Conservation (phyloP, 768 basidiomycete species). For the Daedaleopsis nitida region DNA sequence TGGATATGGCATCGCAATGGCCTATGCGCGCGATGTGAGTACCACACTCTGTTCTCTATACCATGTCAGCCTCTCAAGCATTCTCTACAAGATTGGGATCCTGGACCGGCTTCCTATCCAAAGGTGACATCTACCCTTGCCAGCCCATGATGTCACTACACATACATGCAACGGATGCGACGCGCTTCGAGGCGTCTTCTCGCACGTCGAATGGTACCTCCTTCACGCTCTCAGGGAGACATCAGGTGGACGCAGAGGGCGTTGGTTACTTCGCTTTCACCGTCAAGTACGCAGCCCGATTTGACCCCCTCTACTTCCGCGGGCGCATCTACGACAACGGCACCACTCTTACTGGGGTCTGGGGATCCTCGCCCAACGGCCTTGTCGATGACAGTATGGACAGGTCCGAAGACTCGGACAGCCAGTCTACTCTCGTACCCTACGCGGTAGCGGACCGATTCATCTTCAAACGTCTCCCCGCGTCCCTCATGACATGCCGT, state of each 20-base stretch:
- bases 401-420: neutral
- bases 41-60: neutral
- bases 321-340: conserved; percentile 12
- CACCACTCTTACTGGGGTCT: conserved; percentile 1
- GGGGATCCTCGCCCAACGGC: neutral
- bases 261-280: conserved; percentile 16
- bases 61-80: neutral
- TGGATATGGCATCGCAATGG: neutral
- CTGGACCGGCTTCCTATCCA: conserved; percentile 21
- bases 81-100: conserved; percentile 5
- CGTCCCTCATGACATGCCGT: conserved; percentile 26
- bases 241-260: conserved; percentile 16
- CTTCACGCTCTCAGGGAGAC: conserved; percentile 19
- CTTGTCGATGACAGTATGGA: neutral
- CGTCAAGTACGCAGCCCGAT: conserved; percentile 8
- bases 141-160: conserved; percentile 17
- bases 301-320: conserved; percentile 10
- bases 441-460: conserved; percentile 13
- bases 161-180: conserved; percentile 10
- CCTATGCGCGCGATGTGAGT: conserved; percentile 18
- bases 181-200: conserved; percentile 9
- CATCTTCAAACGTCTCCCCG: conserved; percentile 27
- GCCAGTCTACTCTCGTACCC: neutral
- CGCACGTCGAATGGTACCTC: conserved; percentile 13
- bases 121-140: conserved; percentile 11